phyloP scores from a whole-genome alignment of 768 basidiomycete genomes.

The Austroboletus eburneus region DNA sequence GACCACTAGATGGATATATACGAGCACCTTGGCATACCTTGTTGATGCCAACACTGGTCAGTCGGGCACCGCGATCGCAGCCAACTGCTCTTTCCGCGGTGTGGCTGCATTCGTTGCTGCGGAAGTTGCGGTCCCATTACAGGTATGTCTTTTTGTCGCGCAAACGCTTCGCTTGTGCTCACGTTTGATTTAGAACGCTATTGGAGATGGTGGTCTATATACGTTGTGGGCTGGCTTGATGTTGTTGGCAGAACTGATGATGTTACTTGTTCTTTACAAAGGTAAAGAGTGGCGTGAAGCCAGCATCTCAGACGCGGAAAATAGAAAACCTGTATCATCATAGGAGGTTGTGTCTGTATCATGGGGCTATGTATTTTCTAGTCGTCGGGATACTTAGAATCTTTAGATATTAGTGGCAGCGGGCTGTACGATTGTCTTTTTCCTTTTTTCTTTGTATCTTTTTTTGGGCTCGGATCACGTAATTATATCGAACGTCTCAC shows the following conservation, averaged over 20 bases:
- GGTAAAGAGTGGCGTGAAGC: slow-evolving; percentile 58
- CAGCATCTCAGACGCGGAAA: slow-evolving; percentile 45
- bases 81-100: slow-evolving; percentile 76
- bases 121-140: slow-evolving; percentile 74
- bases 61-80: slow-evolving; percentile 71
- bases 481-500: no score
- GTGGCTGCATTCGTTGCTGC: slow-evolving; percentile 60
- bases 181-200: slow-evolving; percentile 42
- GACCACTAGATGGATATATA: slow-evolving; percentile 51
- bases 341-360: no score
- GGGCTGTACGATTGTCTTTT: no score
- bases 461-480: no score
- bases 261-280: slow-evolving; percentile 58
- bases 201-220: slow-evolving; percentile 82
- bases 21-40: slow-evolving; percentile 76
- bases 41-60: slow-evolving; percentile 84
- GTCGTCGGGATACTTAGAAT: no score
- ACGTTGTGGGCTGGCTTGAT: slow-evolving; percentile 62
- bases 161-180: neutral
- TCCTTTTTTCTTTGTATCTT: no score
- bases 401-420: no score
- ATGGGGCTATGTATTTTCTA: no score
- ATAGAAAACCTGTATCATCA: slow-evolving; percentile 5
- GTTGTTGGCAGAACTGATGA: slow-evolving; percentile 47
- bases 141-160: slow-evolving; percentile 25